Evolutionary conservation across 306 rosid genomes (phyloP).

Genomic region (Vachellia pachyceras): DNA sequence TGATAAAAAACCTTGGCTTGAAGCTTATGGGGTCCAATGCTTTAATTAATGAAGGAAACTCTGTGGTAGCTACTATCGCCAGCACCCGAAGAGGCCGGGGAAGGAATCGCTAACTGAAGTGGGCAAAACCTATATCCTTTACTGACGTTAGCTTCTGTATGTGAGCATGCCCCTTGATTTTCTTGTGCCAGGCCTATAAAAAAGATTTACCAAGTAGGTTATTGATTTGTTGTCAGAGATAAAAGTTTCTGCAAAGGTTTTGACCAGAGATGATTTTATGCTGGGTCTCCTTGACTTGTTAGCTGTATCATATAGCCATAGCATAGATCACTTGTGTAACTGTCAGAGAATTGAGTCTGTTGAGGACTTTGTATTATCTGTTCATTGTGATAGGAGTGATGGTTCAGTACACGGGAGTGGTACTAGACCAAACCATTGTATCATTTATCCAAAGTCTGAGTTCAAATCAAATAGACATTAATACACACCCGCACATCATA

Average conservation of each 20-base stretch:
- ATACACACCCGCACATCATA: slow-evolving; percentile 2
- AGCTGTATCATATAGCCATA: slow-evolving; percentile 27
- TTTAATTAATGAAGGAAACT: slow-evolving; percentile 43
- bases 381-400: slow-evolving; percentile 29
- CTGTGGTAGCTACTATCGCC: slow-evolving; percentile 56
- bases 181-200: slow-evolving; percentile 32
- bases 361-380: slow-evolving; percentile 21
- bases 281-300: slow-evolving; percentile 22
- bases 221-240: slow-evolving; percentile 37
- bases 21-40: slow-evolving; percentile 77
- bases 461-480: slow-evolving; percentile 37
- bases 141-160: slow-evolving; percentile 29
- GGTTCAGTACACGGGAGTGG: slow-evolving; percentile 28
- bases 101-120: slow-evolving; percentile 50
- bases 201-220: slow-evolving; percentile 30
- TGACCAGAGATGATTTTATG: slow-evolving; percentile 21
- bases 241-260: slow-evolving; percentile 21
- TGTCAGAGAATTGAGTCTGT: slow-evolving; percentile 37
- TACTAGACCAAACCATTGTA: slow-evolving; percentile 22
- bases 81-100: slow-evolving; percentile 68
- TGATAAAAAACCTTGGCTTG: slow-evolving; percentile 65
- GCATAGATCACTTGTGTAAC: slow-evolving; percentile 34
- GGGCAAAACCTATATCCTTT: slow-evolving; percentile 36
- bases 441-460: slow-evolving; percentile 11
- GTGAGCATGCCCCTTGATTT: slow-evolving; percentile 26